Evolutionary conservation across 2,329 filamentous ascomycete species (phyloP), one percentile per base, ranked within the genome.

Genomic region (Monilinia laxa): DNA sequence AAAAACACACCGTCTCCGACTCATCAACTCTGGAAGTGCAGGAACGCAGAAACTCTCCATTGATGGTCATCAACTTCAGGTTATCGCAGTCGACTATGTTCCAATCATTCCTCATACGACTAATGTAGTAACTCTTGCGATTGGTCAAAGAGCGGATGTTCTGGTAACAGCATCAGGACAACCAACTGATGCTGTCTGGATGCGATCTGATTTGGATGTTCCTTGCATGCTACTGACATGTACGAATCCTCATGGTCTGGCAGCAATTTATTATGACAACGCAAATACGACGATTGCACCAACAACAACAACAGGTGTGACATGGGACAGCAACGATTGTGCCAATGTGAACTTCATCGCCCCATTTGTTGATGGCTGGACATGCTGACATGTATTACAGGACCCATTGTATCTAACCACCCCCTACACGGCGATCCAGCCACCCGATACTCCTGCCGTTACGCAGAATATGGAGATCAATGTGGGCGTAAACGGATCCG

Each of bases 1-100:
- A 14, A 77, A 76, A 16, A 78, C 76, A 1, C 81, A 83, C 64
- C 79, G 80, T 28, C 68, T 84, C 38, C 75, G 82, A 3, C 71
- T 84, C 3, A 74, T 84, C 65, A 83, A 83, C 69, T 75, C 74
- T 23, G 81, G 69, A 70, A 76, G 86, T 10, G 68, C 68, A 47
- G 55, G 55, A 4, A 67, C 66, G 0, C 20, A 70, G 49, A 72
- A 72, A 35, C 84, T 85, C 70, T 78, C 76, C 56, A 83, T 85
- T 66, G 83, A 85, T 72, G 81, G 82, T 66, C 86, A 89, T 73
- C 80, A 75, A 0, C 73, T 89, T 73, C 83, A 79, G 0, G 85
- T 89, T 35, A 85, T 88, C 49, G 79, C 82, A 0, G 77, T 77
- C 31, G 87, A 87, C 67, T 77, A 87, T 16, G 82, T 88, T 0